Evolutionary conservation across 1,139 yeast species (phyloP).

Genomic region (Sugiyamaella sp.): DNA sequence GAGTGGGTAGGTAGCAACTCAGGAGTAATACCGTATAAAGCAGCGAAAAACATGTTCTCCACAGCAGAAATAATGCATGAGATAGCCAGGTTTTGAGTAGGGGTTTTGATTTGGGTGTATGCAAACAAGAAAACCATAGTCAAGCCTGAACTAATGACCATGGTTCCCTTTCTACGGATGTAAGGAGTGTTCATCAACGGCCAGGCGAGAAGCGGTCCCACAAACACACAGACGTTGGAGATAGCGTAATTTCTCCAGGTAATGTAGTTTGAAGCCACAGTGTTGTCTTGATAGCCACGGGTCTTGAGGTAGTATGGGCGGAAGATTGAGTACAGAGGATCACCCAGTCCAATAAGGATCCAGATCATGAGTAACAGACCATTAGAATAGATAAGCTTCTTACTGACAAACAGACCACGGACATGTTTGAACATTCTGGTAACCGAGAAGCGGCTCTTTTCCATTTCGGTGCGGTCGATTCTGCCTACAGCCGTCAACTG

Average conservation of each 20-base stretch:
- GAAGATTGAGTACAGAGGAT: conserved; percentile 54
- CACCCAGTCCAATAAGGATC: conserved; percentile 54
- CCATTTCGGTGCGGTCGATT: conserved; percentile 16
- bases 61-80: conserved; percentile 55
- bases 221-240: conserved; percentile 53
- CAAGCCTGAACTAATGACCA: conserved; percentile 56
- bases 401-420: conserved; percentile 45
- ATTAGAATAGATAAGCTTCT: conserved; percentile 47
- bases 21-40: conserved; percentile 59
- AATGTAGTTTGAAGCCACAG: conserved; percentile 46
- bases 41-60: conserved; percentile 56
- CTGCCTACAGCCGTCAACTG: conserved; percentile 48
- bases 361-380: conserved; percentile 50
- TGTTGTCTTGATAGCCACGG: conserved; percentile 49
- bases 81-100: conserved; percentile 55
- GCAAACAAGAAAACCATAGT: conserved; percentile 60
- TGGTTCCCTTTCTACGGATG: conserved; percentile 58
- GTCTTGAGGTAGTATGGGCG: conserved; percentile 52
- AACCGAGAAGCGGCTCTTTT: conserved; percentile 5
- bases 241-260: conserved; percentile 56
- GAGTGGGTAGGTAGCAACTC: conserved; percentile 59
- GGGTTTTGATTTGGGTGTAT: conserved; percentile 55
- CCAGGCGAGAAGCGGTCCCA: conserved; percentile 61
- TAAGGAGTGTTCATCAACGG: conserved; percentile 46
- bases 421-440: conserved; percentile 24